Evolutionary conservation across 768 basidiomycete genomes (phyloP), one percentile per base, ranked within the genome.

Genomic region (Tylopilus rubrobrunneus): DNA sequence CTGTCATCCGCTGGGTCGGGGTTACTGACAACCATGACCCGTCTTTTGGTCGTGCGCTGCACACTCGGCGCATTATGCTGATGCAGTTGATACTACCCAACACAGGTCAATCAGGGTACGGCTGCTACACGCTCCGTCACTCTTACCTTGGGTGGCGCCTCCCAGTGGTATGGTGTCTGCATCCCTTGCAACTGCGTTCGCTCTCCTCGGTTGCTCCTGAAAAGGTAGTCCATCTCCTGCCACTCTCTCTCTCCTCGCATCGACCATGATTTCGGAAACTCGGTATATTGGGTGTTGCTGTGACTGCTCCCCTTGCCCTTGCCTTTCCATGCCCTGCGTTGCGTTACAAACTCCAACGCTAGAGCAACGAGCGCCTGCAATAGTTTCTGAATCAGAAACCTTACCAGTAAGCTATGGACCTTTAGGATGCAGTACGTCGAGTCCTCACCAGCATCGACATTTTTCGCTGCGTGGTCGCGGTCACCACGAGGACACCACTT

Each of bases 391-490:
- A 56, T 54, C 39, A 45, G 36, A 47, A 15, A 29, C 23, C 49
- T 37, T 12, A 25, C 48, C 28, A 53, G 52, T 67, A 52, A 67
- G 67, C 50, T 40, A 56, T 49, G 37, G 45, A 19, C 45, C 40
- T 48, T 41, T 52, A 40, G 27, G 48, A 51, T 49, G 17, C 52
- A 57, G 43, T 58, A 49, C 33, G 37, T 61, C 34, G 52, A 61
- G 42, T 44, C 45, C 67, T 65, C 52, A 68, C 67, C 65, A 69
- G 54, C 56, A 68, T 63, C 29, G 67, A 45, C 67, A 68, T 68
- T 44, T 54, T 55, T 63, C 29, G 49, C 53, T 63, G 58, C 60
- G 58, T 52, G 56, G 50, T 59, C 61, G 59, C 39, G 51, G 51
- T 54, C 39, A 54, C 65, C 67, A 69, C 65, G 63, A 63, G 63